Evolutionary conservation across 495 filamentous ascomycete species (phyloP), one percentile per base, ranked within the genome.

Genomic region (Clohesyomyces aquaticus): DNA sequence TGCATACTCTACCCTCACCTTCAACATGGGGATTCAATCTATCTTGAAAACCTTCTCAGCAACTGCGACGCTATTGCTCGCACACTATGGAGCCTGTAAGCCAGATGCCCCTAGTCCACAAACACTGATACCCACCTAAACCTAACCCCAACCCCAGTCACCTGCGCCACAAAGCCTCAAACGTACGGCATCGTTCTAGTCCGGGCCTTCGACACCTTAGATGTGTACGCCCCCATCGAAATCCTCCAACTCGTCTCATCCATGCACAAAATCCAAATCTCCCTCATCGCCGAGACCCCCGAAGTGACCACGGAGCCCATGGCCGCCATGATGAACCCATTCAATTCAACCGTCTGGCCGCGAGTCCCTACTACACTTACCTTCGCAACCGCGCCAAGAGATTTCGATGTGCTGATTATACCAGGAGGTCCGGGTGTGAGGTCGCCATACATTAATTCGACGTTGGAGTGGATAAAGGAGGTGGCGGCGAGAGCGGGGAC

Each of bases 401-500:
- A 73, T 10, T 71, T 89, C 9, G 87, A 91, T 52, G 81, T 88
- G 4, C 78, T 91, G 2, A 69, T 91, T 48, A 75, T 91, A 3
- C 87, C 71, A 0, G 88, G 88, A 3, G 88, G 88, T 0, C 6
- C 71, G 1, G 88, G 87, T 18, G 73, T 77, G 9, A 78, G 82
- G 1, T 61, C 71, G 9, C 63, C 75, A 8, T 52, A 57, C 10
- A 70, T 75, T 51, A 71, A 79, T 18, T 51, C 49, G 2, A 71
- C 77, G 4, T 75, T 82, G 41, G 66, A 75, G 0, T 88, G 79
- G 58, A 72, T 89, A 63, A 60, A 57, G 18, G 45, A 71, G 0
- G 63, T 66, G 1, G 82, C 76, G 61, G 80, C 81, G 0, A 52
- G 61, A 14, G 66, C 86, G 0, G 69, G 80, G 16, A 85, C 84